Evolutionary conservation across 2,329 filamentous ascomycete species (phyloP), one percentile per base, ranked within the genome.

Genomic region (Aspergillus sp.): DNA sequence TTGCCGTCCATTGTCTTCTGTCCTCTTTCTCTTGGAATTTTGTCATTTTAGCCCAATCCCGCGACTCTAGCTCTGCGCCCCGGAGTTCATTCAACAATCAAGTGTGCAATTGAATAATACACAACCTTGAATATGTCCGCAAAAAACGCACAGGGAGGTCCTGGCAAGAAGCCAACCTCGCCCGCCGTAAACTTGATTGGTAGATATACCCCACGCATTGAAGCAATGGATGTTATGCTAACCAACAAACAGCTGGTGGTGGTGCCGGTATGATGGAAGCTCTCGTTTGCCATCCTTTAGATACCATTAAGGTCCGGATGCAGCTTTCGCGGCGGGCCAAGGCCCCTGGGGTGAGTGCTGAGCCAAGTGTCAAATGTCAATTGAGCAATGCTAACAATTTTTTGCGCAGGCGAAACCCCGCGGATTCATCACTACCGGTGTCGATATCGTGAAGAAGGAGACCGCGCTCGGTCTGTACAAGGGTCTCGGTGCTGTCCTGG

Each of bases 251-350:
- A 95, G 93, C 93, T 68, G 93, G 93, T 67, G 93, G 93, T 67
- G 89, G 89, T 71, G 93, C 93, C 60, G 93, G 93, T 65, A 96
- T 97, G 91, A 97, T 97, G 90, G 93, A 98, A 74, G 93, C 93
- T 43, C 83, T 98, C 53, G 90, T 77, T 46, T 98, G 93, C 71
- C 93, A 98, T 77, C 93, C 93, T 53, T 80, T 97, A 87, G 89
- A 96, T 71, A 96, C 90, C 51, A 95, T 97, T 77, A 96, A 98
- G 80, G 93, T 98, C 53, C 90, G 93, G 60, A 98, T 98, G 94
- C 93, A 98, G 75, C 85, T 98, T 51, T 97, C 93, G 48, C 81
- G 86, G 57, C 83, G 93, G 67, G 89, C 87, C 44, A 81, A 86
- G 57, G 80, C 83, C 51, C 90, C 90, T 48, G 93, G 93, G 52